Percentiles rank a stretch among this genome's conserved stretches.
Conservation (phyloP, 2,329 filamentous ascomycete genomes). For the Aureobasidium sp. region DNA sequence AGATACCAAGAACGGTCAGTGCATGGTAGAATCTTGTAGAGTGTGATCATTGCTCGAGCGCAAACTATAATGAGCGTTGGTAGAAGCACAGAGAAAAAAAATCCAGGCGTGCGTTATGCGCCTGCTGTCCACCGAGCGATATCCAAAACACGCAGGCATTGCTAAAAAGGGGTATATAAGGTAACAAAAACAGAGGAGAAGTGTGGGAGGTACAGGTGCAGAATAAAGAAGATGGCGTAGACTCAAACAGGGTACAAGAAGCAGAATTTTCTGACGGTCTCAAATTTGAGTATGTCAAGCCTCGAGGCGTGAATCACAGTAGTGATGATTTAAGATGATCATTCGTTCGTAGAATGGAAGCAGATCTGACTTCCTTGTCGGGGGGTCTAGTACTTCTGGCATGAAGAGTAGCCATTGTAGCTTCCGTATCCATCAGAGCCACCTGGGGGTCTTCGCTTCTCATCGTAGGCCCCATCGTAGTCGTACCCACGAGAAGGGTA, state of each 20-base stretch:
- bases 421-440: slow-evolving; percentile 14
- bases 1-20: background rate
- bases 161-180: background rate
- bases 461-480: slow-evolving; percentile 3
- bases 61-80: background rate
- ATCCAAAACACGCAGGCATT: background rate
- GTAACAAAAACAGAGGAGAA: background rate
- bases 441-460: slow-evolving; percentile 2
- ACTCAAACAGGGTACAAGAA: background rate
- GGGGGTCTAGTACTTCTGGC: background rate
- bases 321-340: background rate
- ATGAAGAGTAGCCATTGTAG: background rate
- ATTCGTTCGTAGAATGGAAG: no score
- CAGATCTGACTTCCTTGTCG: background rate
- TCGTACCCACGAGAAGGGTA: slow-evolving; percentile 1
- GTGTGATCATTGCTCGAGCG: background rate
- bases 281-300: background rate
- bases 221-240: background rate
- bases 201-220: background rate
- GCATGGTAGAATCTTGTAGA: background rate
- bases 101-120: background rate
- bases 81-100: background rate
- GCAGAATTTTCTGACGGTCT: no score
- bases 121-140: background rate
- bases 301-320: background rate